Base-by-base conservation (phyloP, 805 yeast species). In the Ogataea corticis region DNA sequence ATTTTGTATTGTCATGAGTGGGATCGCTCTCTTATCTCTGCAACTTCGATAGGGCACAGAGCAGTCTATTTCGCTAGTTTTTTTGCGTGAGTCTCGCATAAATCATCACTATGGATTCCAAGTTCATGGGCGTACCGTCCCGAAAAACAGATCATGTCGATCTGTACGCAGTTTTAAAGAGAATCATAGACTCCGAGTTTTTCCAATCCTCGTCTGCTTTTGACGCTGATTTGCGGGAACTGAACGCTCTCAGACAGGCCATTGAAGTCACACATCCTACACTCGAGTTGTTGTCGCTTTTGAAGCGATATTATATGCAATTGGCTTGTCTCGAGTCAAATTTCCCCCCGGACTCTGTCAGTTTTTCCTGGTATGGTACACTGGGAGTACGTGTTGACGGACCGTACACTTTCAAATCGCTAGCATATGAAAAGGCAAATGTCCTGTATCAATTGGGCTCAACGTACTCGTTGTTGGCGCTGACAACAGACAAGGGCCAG, bases 321-420 rank as follows among this genome's bases (percentile, higher is more conserved):
- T 51, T 87, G 10, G 48, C 63, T 1, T 68, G 69, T 7, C 45
- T 86, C 7, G 63, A 64, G 30, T 45, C 63, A 38, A 87, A 85
- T 57, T 84, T 91, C 48, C 89, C 94, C 0, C 70, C 71, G 23
- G 84, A 83, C 50, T 69, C 75, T 15, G 65, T 79, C 7, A 75
- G 72, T 31, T 84, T 88, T 52, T 71, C 79, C 0, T 92, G 97
- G 98, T 78, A 69, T 57, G 83, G 83, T 17, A 78, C 88, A 14
- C 65, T 87, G 4, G 83, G 87, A 0, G 75, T 76, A 42, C 68
- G 81, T 15, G 71, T 76, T 2, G 64, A 72, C 7, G 77, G 79
- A 0, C 77, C 80, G 1, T 66, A 73, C 14, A 69, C 65, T 38
- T 57, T 69, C 31, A 62, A 66, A 21, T 79, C 89, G 0, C 59